Percentiles rank a stretch among this genome's conserved stretches.
Evolutionary conservation across 1,284 basidiomycete genomes (phyloP).

Genomic region (Irpex lacteus): DNA sequence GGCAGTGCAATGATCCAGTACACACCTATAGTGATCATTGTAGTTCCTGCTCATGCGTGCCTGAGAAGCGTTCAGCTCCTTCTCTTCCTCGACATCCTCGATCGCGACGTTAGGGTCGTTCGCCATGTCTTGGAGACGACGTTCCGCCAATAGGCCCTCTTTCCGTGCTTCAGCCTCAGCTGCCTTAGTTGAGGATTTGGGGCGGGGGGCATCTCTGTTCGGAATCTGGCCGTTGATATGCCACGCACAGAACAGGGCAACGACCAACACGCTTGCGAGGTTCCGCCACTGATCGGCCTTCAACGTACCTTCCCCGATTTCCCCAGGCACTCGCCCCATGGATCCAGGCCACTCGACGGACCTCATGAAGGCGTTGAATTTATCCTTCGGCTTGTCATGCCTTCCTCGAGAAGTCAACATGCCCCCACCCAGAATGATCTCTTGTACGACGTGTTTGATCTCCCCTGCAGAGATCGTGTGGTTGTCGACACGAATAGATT

Average conservation of each 20-base stretch:
- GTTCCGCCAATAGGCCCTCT: constrained; percentile 13
- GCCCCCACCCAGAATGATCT: constrained; percentile 20
- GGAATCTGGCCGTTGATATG: constrained; percentile 24
- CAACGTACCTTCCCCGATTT: constrained; percentile 19
- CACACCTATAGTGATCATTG: constrained; percentile 16
- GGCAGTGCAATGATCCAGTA: constrained; percentile 20
- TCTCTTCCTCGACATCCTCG: too few species aligned
- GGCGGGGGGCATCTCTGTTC: constrained; percentile 19
- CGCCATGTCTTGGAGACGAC: neutral
- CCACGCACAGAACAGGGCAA: constrained; percentile 22
- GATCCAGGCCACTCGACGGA: constrained; percentile 21
- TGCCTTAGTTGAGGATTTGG: constrained; percentile 16
- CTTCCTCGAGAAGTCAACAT: constrained; percentile 17
- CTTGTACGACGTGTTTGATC: constrained; percentile 20
- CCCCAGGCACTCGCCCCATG: constrained; percentile 18
- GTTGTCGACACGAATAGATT: too few species aligned
- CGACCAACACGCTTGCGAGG: constrained; percentile 16
- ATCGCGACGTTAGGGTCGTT: too few species aligned
- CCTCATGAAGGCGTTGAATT: constrained; percentile 16
- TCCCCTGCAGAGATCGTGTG: neutral
- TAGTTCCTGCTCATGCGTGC: constrained; percentile 19
- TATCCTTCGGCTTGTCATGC: constrained; percentile 9
- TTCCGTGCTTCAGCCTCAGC: constrained; percentile 8
- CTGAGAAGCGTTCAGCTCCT: neutral
- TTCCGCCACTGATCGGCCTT: constrained; percentile 28